A percentile compares a stretch with the other conserved stretches of the same genome.
These are phyloP conservation scores for Penicillium sp. DNA, from an alignment of 2,329 filamentous ascomycete species.

Conservation along the genomic window DNA sequence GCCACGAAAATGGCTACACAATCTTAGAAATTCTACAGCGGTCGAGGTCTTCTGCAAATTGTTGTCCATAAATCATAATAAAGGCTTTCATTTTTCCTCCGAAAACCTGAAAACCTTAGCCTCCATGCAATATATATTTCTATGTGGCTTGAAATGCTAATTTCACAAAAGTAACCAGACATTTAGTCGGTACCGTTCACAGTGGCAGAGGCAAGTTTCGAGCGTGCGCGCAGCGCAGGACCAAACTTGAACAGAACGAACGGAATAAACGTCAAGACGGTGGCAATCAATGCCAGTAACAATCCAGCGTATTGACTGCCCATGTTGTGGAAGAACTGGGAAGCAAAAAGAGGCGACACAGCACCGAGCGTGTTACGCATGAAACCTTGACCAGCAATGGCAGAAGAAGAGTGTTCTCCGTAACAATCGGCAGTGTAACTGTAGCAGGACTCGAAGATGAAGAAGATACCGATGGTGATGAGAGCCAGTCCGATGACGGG, in stretches of 20 bases:
- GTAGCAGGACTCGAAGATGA: constrained; percentile 45
- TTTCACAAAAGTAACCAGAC: not conserved
- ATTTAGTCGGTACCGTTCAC: constrained; percentile 4
- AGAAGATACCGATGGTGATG: constrained; percentile 55
- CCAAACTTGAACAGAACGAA: constrained; percentile 32
- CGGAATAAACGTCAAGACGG: constrained; percentile 32
- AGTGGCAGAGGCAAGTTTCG: constrained; percentile 27
- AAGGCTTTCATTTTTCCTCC: not conserved
- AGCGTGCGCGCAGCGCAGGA: constrained; percentile 29
- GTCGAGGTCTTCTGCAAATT: not conserved
- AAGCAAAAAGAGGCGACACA: constrained; percentile 52
- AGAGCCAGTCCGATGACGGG: constrained; percentile 50
- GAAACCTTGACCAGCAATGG: constrained; percentile 52
- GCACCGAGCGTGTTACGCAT: constrained; percentile 55
- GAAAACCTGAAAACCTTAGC: not conserved
- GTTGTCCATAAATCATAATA: not conserved
- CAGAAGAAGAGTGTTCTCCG: constrained; percentile 40
- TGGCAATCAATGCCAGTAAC: constrained; percentile 48
- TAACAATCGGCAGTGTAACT: constrained; percentile 55
- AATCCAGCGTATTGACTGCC: constrained; percentile 54
- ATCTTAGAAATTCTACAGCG: not conserved
- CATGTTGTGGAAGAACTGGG: constrained; percentile 53
- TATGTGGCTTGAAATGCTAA: not conserved
- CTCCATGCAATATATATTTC: not conserved
- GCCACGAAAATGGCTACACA: not conserved